Evolutionary conservation across 176 grass and related monocot species (phyloP).

Genomic region (Bothriochloa decipiens): DNA sequence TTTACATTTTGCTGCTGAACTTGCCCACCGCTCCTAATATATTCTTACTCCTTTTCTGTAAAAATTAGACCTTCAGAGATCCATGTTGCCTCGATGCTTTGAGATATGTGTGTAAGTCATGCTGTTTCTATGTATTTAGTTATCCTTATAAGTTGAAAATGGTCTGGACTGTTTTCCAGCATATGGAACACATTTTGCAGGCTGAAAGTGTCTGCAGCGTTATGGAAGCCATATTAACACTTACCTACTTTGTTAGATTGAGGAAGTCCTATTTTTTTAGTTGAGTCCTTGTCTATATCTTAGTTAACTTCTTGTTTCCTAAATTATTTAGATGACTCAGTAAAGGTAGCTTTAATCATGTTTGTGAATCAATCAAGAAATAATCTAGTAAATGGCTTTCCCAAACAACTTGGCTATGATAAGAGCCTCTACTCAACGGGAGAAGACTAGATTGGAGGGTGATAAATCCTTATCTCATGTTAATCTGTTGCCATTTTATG

Average conservation of each 20-base stretch:
- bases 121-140: conserved; percentile 6
- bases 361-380: not conserved
- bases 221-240: not conserved
- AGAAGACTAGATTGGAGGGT: not conserved
- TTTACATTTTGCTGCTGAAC: conserved; percentile 30
- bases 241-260: not conserved
- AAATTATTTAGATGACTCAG: not conserved
- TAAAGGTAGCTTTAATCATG: not conserved
- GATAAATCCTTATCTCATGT: not conserved
- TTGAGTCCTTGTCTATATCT: not conserved
- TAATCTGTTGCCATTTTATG: not conserved
- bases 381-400: not conserved
- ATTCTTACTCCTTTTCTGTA: not conserved
- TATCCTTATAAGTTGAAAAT: conserved; percentile 3
- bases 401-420: not conserved
- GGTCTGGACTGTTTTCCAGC: not conserved
- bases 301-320: not conserved
- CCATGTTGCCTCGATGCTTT: conserved; percentile 10
- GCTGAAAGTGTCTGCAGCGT: conserved; percentile 16
- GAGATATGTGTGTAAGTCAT: conserved; percentile 9
- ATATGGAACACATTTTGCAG: not conserved
- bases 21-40: conserved; percentile 8
- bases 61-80: conserved; percentile 23
- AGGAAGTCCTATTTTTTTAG: not conserved
- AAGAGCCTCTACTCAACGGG: not conserved